These are phyloP conservation scores for Ailanthus altissimus DNA, from an alignment of 345 rosid genomes.

Conservation along the genomic window DNA sequence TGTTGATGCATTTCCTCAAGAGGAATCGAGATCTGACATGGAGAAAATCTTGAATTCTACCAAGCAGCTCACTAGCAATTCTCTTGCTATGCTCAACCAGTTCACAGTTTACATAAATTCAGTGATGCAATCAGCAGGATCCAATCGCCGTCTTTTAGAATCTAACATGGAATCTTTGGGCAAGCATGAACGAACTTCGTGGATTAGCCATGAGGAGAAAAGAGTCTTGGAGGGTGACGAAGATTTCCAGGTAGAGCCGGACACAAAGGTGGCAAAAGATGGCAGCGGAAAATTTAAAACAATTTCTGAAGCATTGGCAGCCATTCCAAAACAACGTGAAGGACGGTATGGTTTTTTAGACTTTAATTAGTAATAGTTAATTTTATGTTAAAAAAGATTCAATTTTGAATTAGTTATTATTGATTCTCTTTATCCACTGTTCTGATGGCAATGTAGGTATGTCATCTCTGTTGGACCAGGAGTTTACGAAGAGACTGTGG, in stretches of 20 bases:
- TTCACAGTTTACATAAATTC: conserved; percentile 15
- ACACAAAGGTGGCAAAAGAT: conserved; percentile 73
- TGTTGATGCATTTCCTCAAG: conserved; percentile 82
- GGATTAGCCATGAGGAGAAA: conserved; percentile 60
- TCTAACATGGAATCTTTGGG: conserved; percentile 21
- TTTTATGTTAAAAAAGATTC: too few relatives aligned
- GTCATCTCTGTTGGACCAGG: conserved; percentile 71
- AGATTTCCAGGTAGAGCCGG: conserved; percentile 41
- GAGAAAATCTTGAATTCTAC: conserved; percentile 43
- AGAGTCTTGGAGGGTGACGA: conserved; percentile 49
- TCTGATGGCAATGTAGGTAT: conserved; percentile 43
- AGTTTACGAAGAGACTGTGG: conserved; percentile 61
- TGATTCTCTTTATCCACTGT: background rate
- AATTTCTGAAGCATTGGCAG: conserved; percentile 58
- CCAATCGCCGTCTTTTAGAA: conserved; percentile 10
- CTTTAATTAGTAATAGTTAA: too few relatives aligned
- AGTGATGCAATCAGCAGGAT: too few relatives aligned
- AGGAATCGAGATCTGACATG: conserved; percentile 51
- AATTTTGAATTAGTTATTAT: too few relatives aligned
- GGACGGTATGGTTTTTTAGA: conserved; percentile 49
- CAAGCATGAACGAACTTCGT: conserved; percentile 41
- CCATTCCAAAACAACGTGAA: conserved; percentile 52
- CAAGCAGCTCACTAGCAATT: conserved; percentile 62
- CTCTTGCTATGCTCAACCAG: conserved; percentile 63
- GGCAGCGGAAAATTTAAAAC: conserved; percentile 77